Conservation (phyloP, 192 early-diverging fungal genomes). For the Mortierella antarctica region DNA sequence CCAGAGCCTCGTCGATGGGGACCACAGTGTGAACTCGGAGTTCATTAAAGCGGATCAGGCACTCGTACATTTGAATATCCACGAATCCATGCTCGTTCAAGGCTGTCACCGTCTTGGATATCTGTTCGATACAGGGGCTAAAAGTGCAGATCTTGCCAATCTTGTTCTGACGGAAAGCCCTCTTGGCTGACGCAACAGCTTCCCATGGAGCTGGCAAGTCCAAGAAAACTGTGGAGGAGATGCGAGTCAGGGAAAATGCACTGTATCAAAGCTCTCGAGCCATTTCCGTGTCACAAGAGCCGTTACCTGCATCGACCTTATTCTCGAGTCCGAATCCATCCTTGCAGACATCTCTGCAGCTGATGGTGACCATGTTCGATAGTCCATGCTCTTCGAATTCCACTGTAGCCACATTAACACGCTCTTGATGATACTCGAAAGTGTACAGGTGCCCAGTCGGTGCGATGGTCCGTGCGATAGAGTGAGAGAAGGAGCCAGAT, state of each 20-base stretch:
- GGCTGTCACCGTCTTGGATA: slow-evolving; percentile 79
- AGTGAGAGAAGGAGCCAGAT: slow-evolving; percentile 97
- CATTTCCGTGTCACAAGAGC: not conserved
- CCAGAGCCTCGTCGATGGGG: slow-evolving; percentile 73
- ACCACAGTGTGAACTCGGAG: slow-evolving; percentile 69
- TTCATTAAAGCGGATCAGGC: slow-evolving; percentile 83
- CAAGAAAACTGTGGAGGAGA: slow-evolving; percentile 75
- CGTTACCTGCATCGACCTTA: slow-evolving; percentile 78
- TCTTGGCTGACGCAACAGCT: slow-evolving; percentile 84
- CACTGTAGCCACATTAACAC: slow-evolving; percentile 70
- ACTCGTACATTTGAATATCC: slow-evolving; percentile 86
- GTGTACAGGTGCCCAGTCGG: slow-evolving; percentile 91
- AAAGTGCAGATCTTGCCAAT: slow-evolving; percentile 94
- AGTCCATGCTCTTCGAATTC: slow-evolving; percentile 89
- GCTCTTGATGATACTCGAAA: slow-evolving; percentile 92
- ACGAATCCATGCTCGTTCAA: slow-evolving; percentile 87
- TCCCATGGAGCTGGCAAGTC: slow-evolving; percentile 99
- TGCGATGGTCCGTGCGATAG: slow-evolving; percentile 87
- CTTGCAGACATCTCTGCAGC: slow-evolving; percentile 89
- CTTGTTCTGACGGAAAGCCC: slow-evolving; percentile 80
- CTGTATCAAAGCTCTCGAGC: too few relatives aligned
- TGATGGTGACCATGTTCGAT: slow-evolving; percentile 72
- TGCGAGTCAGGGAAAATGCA: not conserved
- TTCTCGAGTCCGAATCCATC: slow-evolving; percentile 85
- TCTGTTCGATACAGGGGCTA: slow-evolving; percentile 97